Evolutionary conservation across 768 basidiomycete species (phyloP), one percentile per base, ranked within the genome.

Genomic region (Suillus lakei): DNA sequence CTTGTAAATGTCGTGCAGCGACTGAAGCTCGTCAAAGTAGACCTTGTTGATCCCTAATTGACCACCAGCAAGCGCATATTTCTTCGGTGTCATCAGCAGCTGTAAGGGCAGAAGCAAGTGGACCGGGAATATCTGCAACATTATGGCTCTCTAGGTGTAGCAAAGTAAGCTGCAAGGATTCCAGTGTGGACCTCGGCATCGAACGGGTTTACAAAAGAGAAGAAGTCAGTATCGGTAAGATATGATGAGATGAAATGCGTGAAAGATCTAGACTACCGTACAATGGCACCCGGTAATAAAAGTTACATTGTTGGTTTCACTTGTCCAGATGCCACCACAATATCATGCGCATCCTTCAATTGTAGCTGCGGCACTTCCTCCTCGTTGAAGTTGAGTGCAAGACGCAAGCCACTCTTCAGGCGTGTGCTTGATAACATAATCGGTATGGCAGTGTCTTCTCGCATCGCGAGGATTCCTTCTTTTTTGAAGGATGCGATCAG

Each of bases 21-120:
- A 81, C 81, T 97, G 93, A 23, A 99, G 85, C 77, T 99, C 98
- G 76, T 96, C 93, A 76, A 98, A 95, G 82, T 99, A 99, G 66
- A 96, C 92, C 75, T 99, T 97, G 78, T 99, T 99, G 65, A 92
- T 94, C 64, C 98, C 98, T 78, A n/a, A n/a, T n/a, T 99, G 98
- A 16, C 98, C 98, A 61, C 97, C 97, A 74, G 99, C 99, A 46
- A 99, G 82, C 60, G 94, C 96, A 79, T 92, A 98, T 71, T 98
- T 81, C 90, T 53, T 89, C 85, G 54, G 86, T 86, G n/a, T 83
- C 75, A 53, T 78, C 72, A 38, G 88, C 87, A 48, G 90, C 89
- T 12, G 81, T 77, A 63, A 96, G 86, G 16, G 92, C 90, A 34
- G 92, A 89, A 54, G 85, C 66, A 15, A 89, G 85, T 41, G 85